Base-by-base conservation (phyloP, 768 basidiomycete species). In the Boletales sp. region DNA sequence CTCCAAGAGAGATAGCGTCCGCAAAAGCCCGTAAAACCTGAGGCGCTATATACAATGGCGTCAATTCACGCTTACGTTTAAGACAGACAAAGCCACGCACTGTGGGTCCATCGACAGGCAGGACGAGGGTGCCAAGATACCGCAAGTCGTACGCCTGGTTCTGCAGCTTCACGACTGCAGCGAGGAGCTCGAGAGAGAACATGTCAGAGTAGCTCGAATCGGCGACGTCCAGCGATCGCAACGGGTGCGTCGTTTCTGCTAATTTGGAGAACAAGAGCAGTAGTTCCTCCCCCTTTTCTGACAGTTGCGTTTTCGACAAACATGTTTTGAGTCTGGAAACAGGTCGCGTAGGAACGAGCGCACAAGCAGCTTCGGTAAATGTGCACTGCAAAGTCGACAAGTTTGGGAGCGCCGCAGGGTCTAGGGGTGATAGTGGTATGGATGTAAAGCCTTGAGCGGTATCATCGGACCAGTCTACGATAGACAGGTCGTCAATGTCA, bases 311-410 rank as follows among this genome's bases (percentile, higher is more conserved):
- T 45, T 72, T 71, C 19, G 84, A 84, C 63, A 86, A 83, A 59
- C 84, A 86, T 7, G 84, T 84, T 65, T 86, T 86, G 49, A 87
- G 72, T 47, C 76, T 78, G 2, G 78, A 74, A 36, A 87, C 65
- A 8, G 84, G 83, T 3, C 84, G 74, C 11, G 72, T 72, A 1
- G 84, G 82, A 18, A 80, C 74, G 10, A 86, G 65, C 14, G 73
- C 73, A 43, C 72, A 71, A 4, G 80, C 84, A 1, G 83, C 85
- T 64, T 83, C 83, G 15, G 78, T 68, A 63, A 86, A 86, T 2
- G 84, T 84, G 64, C 85, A 86, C 65, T 86, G 82, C 37, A 87
- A 63, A 21, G 69, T 75, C 6, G 77, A 70, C 19, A 86, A 68
- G 41, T 69, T 67, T 32, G 80, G 78, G 21, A 86, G 72, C 32